Base-by-base conservation (phyloP, 345 rosid genomes). In the Kernera saxatilis region DNA sequence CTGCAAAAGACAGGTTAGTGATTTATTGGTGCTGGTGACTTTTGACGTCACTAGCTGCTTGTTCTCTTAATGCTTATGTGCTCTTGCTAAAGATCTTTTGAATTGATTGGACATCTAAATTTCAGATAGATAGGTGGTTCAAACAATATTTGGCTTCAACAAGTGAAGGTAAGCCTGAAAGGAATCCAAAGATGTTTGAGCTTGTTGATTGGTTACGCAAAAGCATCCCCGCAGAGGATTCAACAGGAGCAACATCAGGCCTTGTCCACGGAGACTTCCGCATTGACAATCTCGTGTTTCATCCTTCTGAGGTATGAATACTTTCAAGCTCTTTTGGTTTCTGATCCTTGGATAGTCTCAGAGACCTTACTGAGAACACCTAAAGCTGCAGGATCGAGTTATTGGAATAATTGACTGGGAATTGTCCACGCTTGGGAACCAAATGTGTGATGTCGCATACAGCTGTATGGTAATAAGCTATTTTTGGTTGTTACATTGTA, bases 391-490 rank as follows among this genome's bases (percentile, higher is more conserved):
- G 98, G 98, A 93, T 69, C 86, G 84, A 54, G 92, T 91, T 60
- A 87, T 93, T 78, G 96, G 98, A 33, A 84, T 89, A 49, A 89
- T 93, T 56, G 98, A 93, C 82, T 93, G 98, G 97, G 97, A 93
- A 77, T 74, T 93, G 70, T 93, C 98, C 36, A 91, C 98, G 12
- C 87, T 93, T 77, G 98, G 98, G 67, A 93, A 89, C 79, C 96
- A 91, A 85, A 91, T 93, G 98, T 84, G 87, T 41, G 98, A 93
- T 82, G 91, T 93, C 33, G 96, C 98, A 35, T 84, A 83, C 82
- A 79, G 74, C 77, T 91, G 92, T 73, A 5, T 93, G 98, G 98
- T 93, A 88, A 54, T 71, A 51, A 44, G 21, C 77, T 59, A 67
- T 54, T 18, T 8, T 43, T 53, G 30, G 21, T 56, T 65, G 23